Conservation (phyloP, 169 alveolate genomes). For the Eimeria falciformis region DNA sequence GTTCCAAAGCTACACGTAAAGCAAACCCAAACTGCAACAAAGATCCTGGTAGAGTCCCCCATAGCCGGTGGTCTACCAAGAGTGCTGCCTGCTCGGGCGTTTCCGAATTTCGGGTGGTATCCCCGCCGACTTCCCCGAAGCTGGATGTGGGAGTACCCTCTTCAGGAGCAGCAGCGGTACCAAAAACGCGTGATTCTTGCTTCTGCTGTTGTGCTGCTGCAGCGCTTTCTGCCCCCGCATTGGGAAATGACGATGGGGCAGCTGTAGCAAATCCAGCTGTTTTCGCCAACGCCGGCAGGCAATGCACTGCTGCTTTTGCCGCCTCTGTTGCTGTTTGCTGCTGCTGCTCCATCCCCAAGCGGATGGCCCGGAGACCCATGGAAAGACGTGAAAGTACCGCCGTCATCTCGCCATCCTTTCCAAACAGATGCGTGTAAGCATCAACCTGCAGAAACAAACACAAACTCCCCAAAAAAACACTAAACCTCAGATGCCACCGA, state of each 20-base stretch:
- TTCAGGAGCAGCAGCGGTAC: neutral
- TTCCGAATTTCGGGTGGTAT: neutral
- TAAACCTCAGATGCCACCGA: neutral
- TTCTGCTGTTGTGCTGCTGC: conserved; percentile 29
- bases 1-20: conserved; percentile 36
- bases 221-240: neutral
- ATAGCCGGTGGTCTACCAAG: conserved; percentile 43
- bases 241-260: neutral
- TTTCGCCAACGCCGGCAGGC: conserved; percentile 55
- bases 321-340: conserved; percentile 51
- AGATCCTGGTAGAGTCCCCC: conserved; percentile 57
- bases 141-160: neutral
- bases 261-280: conserved; percentile 32
- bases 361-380: conserved; percentile 66
- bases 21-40: conserved; percentile 42
- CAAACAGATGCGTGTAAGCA: conserved; percentile 5
- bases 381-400: conserved; percentile 64
- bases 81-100: conserved; percentile 9
- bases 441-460: conserved; percentile 38
- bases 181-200: too few species aligned
- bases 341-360: conserved; percentile 63
- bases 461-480: neutral
- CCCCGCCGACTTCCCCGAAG: neutral
- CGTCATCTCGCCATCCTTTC: conserved; percentile 68
- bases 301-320: conserved; percentile 48